A percentile compares a stretch with the other conserved stretches of the same genome.
Conservation (phyloP, 192 early-diverging fungal genomes). For the Anaeromyces robustus region DNA sequence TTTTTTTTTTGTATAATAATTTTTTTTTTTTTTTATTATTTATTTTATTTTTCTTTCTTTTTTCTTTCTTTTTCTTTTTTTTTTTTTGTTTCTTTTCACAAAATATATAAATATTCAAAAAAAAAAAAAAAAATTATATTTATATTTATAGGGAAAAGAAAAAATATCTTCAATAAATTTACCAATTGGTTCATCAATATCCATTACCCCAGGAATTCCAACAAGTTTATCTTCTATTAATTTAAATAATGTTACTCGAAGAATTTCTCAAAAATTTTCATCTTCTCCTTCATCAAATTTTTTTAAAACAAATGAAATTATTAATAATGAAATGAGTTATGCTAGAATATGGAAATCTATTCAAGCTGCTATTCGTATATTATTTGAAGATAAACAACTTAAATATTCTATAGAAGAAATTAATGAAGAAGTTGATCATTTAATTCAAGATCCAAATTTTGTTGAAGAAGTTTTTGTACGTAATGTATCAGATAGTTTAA, state of each 20-base stretch:
- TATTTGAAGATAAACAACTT: neutral
- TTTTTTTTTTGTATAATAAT: no score
- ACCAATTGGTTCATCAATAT: neutral
- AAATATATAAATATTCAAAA: no score
- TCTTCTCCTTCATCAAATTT: neutral
- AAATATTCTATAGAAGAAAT: neutral
- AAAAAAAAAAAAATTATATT: no score
- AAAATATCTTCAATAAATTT: neutral
- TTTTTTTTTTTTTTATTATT: no score
- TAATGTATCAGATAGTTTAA: neutral
- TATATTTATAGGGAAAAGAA: neutral
- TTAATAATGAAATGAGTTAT: neutral
- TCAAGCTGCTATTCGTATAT: neutral
- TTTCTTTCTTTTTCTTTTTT: neutral
- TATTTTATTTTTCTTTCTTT: neutral
- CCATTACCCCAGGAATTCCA: neutral
- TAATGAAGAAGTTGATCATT: neutral
- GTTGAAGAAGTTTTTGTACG: neutral
- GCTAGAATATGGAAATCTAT: neutral
- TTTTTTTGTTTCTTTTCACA: no score
- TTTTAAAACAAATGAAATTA: neutral
- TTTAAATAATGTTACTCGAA: neutral
- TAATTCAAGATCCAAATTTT: neutral
- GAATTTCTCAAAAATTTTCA: neutral
- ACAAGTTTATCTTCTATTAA: neutral